A percentile compares a stretch with the other conserved stretches of the same genome.
Evolutionary conservation across 805 yeast species (phyloP).

Genomic region (Hemisphaericaspora nanyangensis): DNA sequence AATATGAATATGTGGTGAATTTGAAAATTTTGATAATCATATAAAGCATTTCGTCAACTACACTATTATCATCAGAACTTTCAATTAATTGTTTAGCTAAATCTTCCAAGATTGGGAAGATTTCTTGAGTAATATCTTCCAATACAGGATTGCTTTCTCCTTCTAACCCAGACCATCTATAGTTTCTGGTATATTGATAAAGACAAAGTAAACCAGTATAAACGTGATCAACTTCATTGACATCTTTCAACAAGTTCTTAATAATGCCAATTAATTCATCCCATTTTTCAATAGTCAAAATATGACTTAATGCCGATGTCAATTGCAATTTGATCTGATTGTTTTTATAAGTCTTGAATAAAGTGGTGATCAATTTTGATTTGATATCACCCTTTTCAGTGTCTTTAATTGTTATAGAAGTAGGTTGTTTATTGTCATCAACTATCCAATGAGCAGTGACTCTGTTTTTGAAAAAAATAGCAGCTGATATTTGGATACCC

Average conservation of each 20-base stretch:
- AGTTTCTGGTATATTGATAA: conserved; percentile 38
- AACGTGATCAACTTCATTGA: conserved; percentile 32
- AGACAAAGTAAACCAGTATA: conserved; percentile 38
- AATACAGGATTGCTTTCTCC: conserved; percentile 35
- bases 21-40: conserved; percentile 39
- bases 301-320: conserved; percentile 52
- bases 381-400: conserved; percentile 42
- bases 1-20: conserved; percentile 33
- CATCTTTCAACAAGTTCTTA: conserved; percentile 34
- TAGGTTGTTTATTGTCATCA: conserved; percentile 25
- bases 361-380: conserved; percentile 33
- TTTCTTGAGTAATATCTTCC: conserved; percentile 31
- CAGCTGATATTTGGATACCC: conserved; percentile 41
- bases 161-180: conserved; percentile 47
- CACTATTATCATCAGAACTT: conserved; percentile 3
- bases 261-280: conserved; percentile 31
- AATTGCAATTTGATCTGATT: conserved; percentile 50
- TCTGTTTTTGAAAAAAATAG: conserved; percentile 43
- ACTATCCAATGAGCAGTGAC: conserved; percentile 34
- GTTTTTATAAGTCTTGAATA: conserved; percentile 37
- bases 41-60: conserved; percentile 34
- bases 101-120: conserved; percentile 35
- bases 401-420: conserved; percentile 20
- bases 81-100: conserved; percentile 26
- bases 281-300: conserved; percentile 48